Base-by-base conservation (phyloP, 805 yeast genomes). In the Nakazawaea wyomingensis region DNA sequence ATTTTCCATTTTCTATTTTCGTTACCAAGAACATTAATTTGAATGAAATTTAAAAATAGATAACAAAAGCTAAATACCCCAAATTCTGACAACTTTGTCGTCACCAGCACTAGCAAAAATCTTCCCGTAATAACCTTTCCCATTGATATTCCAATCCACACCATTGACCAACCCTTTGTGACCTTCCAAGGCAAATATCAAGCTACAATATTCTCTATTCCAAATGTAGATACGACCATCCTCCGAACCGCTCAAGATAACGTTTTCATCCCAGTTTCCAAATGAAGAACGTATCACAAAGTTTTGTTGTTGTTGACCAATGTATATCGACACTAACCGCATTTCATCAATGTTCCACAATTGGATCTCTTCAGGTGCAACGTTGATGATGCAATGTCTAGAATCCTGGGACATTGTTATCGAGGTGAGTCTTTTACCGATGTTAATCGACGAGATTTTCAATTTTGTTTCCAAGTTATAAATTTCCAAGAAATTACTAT, bases 21-120 rank as follows among this genome's bases (percentile, higher is more conserved):
- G n/a, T n/a, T n/a, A n/a, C n/a, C n/a, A n/a, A n/a, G n/a, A n/a
- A n/a, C n/a, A n/a, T n/a, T n/a, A n/a, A n/a, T n/a, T n/a, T n/a
- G n/a, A n/a, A n/a, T n/a, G n/a, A n/a, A n/a, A n/a, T n/a, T n/a
- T n/a, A n/a, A n/a, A n/a, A n/a, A n/a, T n/a, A n/a, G n/a, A n/a
- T n/a, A 32, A 7, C 3, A 27, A 38, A 29, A 20, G 4, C 20
- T 20, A 43, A 16, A 43, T 16, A 13, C 76, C 80, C 89, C 88
- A 84, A 5, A 87, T 70, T 45, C 79, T 78, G 3, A 87, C 81
- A 7, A 71, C 61, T 16, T 75, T 71, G 58, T 90, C 96, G 59
- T 89, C 96, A 13, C 95, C 87, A 31, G 88, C 89, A 17, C 91
- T 80, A 5, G 88, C 93, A 76, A 90, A 81, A 4, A 32, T 19